phyloP scores from a whole-genome alignment of 2,329 filamentous ascomycete genomes.

The Cercospora sp. region DNA sequence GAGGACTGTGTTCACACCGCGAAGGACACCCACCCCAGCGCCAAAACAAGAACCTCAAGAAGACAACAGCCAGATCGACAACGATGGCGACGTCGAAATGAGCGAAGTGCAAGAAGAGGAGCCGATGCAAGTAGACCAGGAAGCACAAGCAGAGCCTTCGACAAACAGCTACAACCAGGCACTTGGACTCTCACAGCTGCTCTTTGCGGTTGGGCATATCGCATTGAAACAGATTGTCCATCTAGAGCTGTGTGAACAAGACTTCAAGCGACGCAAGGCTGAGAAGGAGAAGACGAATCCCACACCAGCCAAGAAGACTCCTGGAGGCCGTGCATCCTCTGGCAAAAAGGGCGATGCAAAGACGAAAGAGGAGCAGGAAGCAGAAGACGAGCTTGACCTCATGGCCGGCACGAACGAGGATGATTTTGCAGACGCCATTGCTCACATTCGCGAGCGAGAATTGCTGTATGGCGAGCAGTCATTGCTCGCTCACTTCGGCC shows the following conservation, averaged over 20 bases:
- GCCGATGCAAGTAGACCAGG: constrained; percentile 25
- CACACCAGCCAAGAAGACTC: constrained; percentile 28
- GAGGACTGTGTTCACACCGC: constrained; percentile 70
- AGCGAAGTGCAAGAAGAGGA: constrained; percentile 37
- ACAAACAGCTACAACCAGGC: constrained; percentile 44
- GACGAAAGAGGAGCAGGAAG: constrained; percentile 55
- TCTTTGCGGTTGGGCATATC: constrained; percentile 94
- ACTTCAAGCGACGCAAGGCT: constrained; percentile 95
- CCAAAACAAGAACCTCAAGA: constrained; percentile 30
- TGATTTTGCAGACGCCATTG: constrained; percentile 85
- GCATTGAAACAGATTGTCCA: constrained; percentile 99
- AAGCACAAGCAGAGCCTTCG: constrained; percentile 27
- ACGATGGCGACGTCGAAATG: constrained; percentile 42
- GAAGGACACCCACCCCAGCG: constrained; percentile 40
- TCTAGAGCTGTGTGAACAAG: constrained; percentile 91
- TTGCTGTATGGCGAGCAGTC: constrained; percentile 80
- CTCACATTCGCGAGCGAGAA: constrained; percentile 80
- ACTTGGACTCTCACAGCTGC: constrained; percentile 78
- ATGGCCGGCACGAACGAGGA: constrained; percentile 96
- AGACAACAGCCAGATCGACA: constrained; percentile 35
- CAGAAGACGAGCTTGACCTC: constrained; percentile 87
- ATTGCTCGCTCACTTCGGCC: constrained; percentile 85
- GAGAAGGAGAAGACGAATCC: constrained; percentile 71
- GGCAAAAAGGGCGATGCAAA: constrained; percentile 49
- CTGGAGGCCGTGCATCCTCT: constrained; percentile 36